Percentiles rank a stretch among this genome's conserved stretches.
phyloP scores from a whole-genome alignment of 305 asterid species.

The Fraxinus ornus region DNA sequence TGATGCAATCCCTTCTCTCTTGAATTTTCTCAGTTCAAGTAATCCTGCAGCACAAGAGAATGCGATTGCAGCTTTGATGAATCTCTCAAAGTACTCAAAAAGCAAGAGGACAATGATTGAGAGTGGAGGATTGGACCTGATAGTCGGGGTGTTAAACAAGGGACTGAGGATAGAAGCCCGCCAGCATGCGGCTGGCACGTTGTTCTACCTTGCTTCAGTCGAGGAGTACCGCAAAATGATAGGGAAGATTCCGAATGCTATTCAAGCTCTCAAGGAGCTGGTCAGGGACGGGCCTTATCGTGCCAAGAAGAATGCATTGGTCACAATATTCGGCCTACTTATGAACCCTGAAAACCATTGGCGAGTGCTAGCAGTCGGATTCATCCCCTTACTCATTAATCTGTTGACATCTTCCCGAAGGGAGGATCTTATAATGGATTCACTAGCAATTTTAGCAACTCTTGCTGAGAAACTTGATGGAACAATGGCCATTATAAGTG shows the following conservation, averaged over 20 bases:
- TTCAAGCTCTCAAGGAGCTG: slow-evolving; percentile 50
- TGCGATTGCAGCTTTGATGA: slow-evolving; percentile 57
- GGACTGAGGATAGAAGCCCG: slow-evolving; percentile 60
- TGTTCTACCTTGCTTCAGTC: slow-evolving; percentile 71
- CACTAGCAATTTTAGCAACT: slow-evolving; percentile 55
- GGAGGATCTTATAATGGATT: slow-evolving; percentile 54
- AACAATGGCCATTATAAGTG: slow-evolving; percentile 47
- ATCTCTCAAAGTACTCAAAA: slow-evolving; percentile 51
- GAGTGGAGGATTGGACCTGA: slow-evolving; percentile 44
- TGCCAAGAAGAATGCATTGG: slow-evolving; percentile 59
- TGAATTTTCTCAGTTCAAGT: slow-evolving; percentile 39
- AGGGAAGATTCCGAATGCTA: slow-evolving; percentile 46
- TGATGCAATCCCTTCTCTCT: slow-evolving; percentile 46
- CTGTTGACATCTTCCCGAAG: slow-evolving; percentile 37
- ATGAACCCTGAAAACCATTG: slow-evolving; percentile 58
- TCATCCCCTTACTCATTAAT: slow-evolving; percentile 46
- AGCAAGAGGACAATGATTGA: slow-evolving; percentile 44
- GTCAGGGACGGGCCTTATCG: slow-evolving; percentile 45
- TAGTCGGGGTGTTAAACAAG: slow-evolving; percentile 40
- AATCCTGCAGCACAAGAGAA: slow-evolving; percentile 51
- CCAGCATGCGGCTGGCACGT: slow-evolving; percentile 69
- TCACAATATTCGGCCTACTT: slow-evolving; percentile 55
- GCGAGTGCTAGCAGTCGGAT: slow-evolving; percentile 51
- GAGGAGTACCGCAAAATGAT: slow-evolving; percentile 55
- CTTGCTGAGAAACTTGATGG: slow-evolving; percentile 66